A percentile compares a stretch with the other conserved stretches of the same genome.
Evolutionary conservation across 805 yeast species (phyloP).

Genomic region (Pichia thaimueangensis): DNA sequence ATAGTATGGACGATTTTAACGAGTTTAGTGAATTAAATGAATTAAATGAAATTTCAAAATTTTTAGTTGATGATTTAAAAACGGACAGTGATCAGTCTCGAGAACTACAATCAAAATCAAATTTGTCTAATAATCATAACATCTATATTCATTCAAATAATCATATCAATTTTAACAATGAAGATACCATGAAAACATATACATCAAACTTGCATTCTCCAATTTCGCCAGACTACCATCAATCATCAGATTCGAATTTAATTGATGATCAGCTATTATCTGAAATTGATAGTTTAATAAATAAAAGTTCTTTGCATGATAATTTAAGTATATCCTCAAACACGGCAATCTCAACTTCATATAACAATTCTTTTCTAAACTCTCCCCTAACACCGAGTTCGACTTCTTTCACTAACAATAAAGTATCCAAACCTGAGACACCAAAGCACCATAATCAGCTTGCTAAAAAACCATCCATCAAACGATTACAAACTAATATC

Average conservation of each 20-base stretch:
- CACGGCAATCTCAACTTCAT: too few relatives aligned
- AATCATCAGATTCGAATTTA: neutral
- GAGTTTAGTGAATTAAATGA: too few relatives aligned
- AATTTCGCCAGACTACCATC: neutral
- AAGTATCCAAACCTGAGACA: neutral
- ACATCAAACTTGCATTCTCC: neutral
- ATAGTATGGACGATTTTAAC: too few relatives aligned
- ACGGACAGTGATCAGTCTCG: too few relatives aligned
- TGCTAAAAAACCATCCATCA: constrained; percentile 4
- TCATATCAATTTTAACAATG: neutral
- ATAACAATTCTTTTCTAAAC: too few relatives aligned
- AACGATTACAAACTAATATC: constrained; percentile 1
- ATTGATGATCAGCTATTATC: constrained; percentile 3
- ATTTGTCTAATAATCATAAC: too few relatives aligned
- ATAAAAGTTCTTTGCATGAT: neutral
- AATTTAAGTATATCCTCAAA: neutral
- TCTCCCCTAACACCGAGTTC: too few relatives aligned
- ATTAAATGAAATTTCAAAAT: neutral
- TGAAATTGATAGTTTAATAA: constrained; percentile 2
- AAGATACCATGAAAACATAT: neutral
- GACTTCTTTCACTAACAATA: too few relatives aligned
- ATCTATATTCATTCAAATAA: neutral
- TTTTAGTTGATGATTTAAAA: too few relatives aligned
- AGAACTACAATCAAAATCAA: too few relatives aligned
- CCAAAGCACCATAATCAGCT: neutral